Base-by-base conservation (phyloP, 2,329 filamentous ascomycete species). In the Cladosporium phlei region DNA sequence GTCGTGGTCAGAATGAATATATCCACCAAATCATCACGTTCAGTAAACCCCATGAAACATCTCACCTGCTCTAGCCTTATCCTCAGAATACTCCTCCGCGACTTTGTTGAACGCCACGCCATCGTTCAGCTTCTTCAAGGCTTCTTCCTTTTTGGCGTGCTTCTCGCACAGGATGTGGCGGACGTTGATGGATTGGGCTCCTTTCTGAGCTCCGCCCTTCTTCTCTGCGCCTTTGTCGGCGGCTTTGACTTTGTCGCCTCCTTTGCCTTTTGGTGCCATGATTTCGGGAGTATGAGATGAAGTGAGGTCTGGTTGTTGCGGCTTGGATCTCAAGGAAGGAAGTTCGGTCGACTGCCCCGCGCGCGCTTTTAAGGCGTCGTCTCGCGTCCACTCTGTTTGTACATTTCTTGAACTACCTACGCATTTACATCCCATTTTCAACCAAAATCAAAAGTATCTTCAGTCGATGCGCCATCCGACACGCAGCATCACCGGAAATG, bases 111-210 rank as follows among this genome's bases (percentile, higher is more conserved):
- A 90, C 57, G 84, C 86, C 40, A 73, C 74, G 1, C 85, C 83
- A 3, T 73, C 78, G 29, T 74, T 75, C 42, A 90, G 66, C 67
- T 87, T 84, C 47, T 76, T 77, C 12, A 88, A 64, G 0, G 86
- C 86, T 61, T 88, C 82, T 60, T 88, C 85, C 61, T 88, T 89
- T 65, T 83, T 87, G n/a, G 72, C 69, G 61, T 88, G 81, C 61
- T 90, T 90, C 62, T 83, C 82, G 58, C 86, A 89, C 70, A 86
- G 66, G 49, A 88, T 87, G 65, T 89, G 85, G 30, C 85, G 78
- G 43, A 85, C 83, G 59, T 87, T 86, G 68, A 88, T 85, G 49
- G 74, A 74, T 58, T 83, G 80, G 1, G 81, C 82, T 19, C 79
- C 69, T 60, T 83, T 85, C 53, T 77, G 66, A 53, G 50, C 49